Evolutionary conservation across 2,329 filamentous ascomycete genomes (phyloP), one percentile per base, ranked within the genome.

Genomic region (Diaporthe nobilis): DNA sequence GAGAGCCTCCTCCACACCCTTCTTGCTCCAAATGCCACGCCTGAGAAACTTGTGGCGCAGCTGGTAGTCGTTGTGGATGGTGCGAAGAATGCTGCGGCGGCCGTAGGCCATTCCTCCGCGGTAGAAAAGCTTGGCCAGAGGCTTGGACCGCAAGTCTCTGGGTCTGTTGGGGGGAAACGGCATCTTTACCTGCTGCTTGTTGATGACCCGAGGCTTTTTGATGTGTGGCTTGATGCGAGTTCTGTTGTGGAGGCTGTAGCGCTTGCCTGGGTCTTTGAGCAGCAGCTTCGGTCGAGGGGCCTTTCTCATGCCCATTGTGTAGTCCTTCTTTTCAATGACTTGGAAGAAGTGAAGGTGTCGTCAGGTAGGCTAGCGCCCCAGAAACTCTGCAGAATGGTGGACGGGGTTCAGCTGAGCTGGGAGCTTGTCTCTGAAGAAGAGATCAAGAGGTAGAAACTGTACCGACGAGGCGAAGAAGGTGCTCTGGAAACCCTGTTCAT

Each of bases 51-150:
- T 34, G 44, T 31, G 28, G n/a, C 47, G 47, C 4, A 68, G 63
- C 31, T 68, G 28, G 63, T 53, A 37, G 28, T 68, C 63, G 22
- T 51, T 51, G 28, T 28, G 20, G 2, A 9, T 28, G 3, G 63
- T 68, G 28, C 47, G 63, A 20, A 68, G 49, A 15, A 70, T 70
- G 15, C 34, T 39, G n/a, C 20, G 22, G 9, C 34, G 34, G 31
- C 49, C 65, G 49, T 70, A 70, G 1, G 22, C 13, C 65, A 70
- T 70, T 39, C 65, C 65, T 15, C 47, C 4, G n/a, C 49, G 49
- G 10, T 37, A n/a, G n/a, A 70, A 70, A 13, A 55, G n/a, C 47
- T 55, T 53, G n/a, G 15, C 8, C 2, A 70, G 49, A 20, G 47
- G 65, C 34, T 28, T 42, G 34, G 6, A 28, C 1, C 3, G 20